Conservation (phyloP, 805 yeast species). For the Dipodascus geniculatus region DNA sequence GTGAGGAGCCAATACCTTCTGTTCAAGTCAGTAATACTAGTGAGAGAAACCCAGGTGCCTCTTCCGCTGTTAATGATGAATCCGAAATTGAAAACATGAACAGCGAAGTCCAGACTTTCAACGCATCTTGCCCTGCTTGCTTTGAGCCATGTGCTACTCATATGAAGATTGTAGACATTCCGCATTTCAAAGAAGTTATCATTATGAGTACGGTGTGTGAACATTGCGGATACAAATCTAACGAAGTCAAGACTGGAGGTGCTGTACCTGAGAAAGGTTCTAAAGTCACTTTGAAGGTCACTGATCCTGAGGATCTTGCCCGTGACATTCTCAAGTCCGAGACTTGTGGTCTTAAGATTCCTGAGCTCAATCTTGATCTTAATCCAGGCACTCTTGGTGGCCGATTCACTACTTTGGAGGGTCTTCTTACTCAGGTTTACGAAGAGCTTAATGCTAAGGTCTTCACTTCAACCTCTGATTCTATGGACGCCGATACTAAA, state of each 20-base stretch:
- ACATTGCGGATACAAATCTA: slow-evolving; percentile 87
- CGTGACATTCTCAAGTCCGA: slow-evolving; percentile 93
- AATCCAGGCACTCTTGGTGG: slow-evolving; percentile 97
- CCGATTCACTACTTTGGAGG: slow-evolving; percentile 94
- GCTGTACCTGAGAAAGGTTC: slow-evolving; percentile 82
- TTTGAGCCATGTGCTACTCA: slow-evolving; percentile 74
- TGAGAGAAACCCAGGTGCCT: slow-evolving; percentile 23
- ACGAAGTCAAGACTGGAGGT: slow-evolving; percentile 98
- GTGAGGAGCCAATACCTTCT: slow-evolving; percentile 22
- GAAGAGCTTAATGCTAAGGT: slow-evolving; percentile 84
- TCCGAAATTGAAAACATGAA: slow-evolving; percentile 74
- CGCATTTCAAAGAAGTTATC: slow-evolving; percentile 95
- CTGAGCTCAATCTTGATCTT: slow-evolving; percentile 82
- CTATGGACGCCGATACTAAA: slow-evolving; percentile 72
- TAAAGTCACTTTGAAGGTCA: slow-evolving; percentile 57
- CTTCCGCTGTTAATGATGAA: slow-evolving; percentile 32
- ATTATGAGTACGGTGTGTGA: slow-evolving; percentile 93
- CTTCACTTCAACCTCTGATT: slow-evolving; percentile 75
- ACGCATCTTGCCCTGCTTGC: slow-evolving; percentile 89
- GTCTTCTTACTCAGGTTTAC: slow-evolving; percentile 74
- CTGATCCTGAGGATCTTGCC: slow-evolving; percentile 85
- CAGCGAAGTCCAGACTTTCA: slow-evolving; percentile 88
- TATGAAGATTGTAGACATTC: slow-evolving; percentile 93
- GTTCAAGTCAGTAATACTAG: slow-evolving; percentile 38
- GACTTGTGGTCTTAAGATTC: slow-evolving; percentile 75